Base-by-base conservation (phyloP, 2,329 filamentous ascomycete species). In the Graphium sp. region DNA sequence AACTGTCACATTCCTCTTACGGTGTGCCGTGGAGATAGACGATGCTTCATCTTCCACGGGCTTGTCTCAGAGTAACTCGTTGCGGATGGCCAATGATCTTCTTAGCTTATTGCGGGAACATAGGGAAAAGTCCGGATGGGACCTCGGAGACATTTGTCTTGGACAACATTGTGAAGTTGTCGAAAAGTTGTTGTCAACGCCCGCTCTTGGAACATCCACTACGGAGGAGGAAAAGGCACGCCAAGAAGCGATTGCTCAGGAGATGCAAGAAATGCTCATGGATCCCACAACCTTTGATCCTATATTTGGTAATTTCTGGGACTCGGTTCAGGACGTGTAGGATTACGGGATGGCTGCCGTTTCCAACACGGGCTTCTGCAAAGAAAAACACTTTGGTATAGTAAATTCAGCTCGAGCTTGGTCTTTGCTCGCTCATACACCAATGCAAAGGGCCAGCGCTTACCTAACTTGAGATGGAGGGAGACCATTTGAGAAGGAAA, bases 121-220 rank as follows among this genome's bases (percentile, higher is more conserved):
- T 24, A 51, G 50, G 2, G 44, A 54, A 12, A 40, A 45, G 5
- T 44, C 42, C 24, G 44, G 38, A 0, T 67, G 63, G 62, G 62
- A 67, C 33, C 41, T 67, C 2, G 61, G 50, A 0, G 60, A 66
- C 26, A 49, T 60, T 5, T 66, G 61, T 33, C 41, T 67, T 2
- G 48, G 51, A 0, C 56, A 63, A 26, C 56, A 62, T 34, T 43
- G 47, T 5, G 58, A 62, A 8, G 40, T 63, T 9, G 46, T 65
- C 0, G 55, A 64, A 18, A 62, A 54, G 37, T 41, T 60, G 3
- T 34, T 51, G 7, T 40, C 42, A 5, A 43, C 47, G 22, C 40
- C 36, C 5, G 39, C 40, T 9, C 36, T 39, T 5, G 36, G 43
- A 15, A 42, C 43, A 10, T 34, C 27, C 6, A 21, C 34, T 15